Base-by-base conservation (phyloP, 495 filamentous ascomycete species). In the Lasiosphaeria hispida region DNA sequence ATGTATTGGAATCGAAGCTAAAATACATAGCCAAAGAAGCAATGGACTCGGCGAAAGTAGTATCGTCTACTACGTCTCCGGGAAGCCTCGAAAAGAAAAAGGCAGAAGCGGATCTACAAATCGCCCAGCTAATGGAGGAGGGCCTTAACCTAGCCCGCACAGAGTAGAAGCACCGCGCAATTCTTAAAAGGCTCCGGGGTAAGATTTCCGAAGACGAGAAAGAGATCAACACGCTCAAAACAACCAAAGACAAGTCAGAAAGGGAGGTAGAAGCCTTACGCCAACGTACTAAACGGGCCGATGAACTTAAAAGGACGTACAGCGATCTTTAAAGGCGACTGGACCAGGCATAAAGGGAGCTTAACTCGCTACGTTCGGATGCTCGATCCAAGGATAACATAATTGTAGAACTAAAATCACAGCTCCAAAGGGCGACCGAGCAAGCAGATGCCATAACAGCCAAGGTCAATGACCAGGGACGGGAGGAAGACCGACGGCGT, bases 1-100 rank as follows among this genome's bases (percentile, higher is more conserved):
- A 97, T 73, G 89, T 94, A 15, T 76, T 98, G 9, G 89, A 96
- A 68, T 84, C 90, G 6, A 97, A 97, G 67, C 77, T 98, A 23
- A 85, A 89, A 54, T 96, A 93, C 67, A 79, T 97, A 4, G 86
- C 92, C 2, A 87, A 85, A 53, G 87, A 92, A 60, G 85, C 87
- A 37, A 83, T 87, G 1, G 88, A 90, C 34, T 77, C 86, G 0
- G 87, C 92, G 5, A 82, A 83, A 58, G 81, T 78, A 50, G 82
- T 86, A 4, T 85, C 83, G 3, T 72, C 80, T 4, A 75, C 79
- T 14, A 83, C 87, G 2, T 75, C 83, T 7, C 67, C 83, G 0
- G 86, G 87, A 2, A 89, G 83, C 59, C 35, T 74, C 5, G 89
- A 95, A 51, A 89, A 86, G 68, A 90, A 88, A 63, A 72, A 96